A percentile compares a stretch with the other conserved stretches of the same genome.
Conservation (phyloP, 2,329 filamentous ascomycete species). For the Botrytis fabae region DNA sequence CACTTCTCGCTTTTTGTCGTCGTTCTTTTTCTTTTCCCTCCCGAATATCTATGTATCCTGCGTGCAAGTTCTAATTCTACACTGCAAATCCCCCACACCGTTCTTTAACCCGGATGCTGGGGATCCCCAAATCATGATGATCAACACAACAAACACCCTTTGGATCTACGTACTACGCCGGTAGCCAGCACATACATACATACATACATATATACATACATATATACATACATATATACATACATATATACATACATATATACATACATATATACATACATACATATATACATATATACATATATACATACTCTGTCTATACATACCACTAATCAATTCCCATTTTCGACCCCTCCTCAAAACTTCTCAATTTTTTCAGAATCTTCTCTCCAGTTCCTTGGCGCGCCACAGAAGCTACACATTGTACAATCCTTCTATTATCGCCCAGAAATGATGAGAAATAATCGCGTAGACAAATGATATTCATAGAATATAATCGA, state of each 20-base stretch:
- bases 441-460: not conserved
- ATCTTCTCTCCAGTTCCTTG: not conserved
- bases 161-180: constrained; percentile 1
- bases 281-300: constrained; percentile 12
- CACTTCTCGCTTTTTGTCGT: constrained; percentile 2
- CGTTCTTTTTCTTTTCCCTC: not conserved
- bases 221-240: constrained; percentile 15
- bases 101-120: constrained; percentile 1
- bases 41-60: not conserved
- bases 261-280: constrained; percentile 17
- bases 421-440: not conserved
- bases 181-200: constrained; percentile 19
- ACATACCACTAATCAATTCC: not conserved
- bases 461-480: not conserved
- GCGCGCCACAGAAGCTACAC: not conserved
- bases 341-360: not conserved
- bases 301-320: not conserved
- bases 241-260: constrained; percentile 10
- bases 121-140: not conserved
- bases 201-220: constrained; percentile 12
- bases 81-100: not conserved
- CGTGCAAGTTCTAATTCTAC: not conserved
- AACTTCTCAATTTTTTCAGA: not conserved
- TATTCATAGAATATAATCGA: not conserved
- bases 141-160: not conserved